Percentiles rank a stretch among this genome's conserved stretches.
Conservation (phyloP, 2,329 filamentous ascomycete species). For the Dothideomycetidae sp. region DNA sequence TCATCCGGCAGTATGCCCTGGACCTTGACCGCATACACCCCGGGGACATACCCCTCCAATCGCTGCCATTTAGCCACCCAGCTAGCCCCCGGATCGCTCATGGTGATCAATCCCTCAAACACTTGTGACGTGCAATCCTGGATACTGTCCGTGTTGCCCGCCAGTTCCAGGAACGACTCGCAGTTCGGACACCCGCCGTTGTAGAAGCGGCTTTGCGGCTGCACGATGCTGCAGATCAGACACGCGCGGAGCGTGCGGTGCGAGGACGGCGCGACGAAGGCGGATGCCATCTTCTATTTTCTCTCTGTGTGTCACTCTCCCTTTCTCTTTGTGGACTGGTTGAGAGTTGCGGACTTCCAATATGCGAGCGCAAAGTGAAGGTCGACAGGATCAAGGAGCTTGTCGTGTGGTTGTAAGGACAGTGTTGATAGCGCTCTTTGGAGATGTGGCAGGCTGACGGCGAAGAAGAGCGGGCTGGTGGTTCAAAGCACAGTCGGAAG, state of each 20-base stretch:
- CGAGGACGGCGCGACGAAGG: constrained; percentile 58
- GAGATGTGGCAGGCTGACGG: too few relatives aligned
- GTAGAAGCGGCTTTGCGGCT: constrained; percentile 67
- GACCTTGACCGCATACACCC: constrained; percentile 91
- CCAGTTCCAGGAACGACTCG: constrained; percentile 77
- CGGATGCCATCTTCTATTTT: constrained; percentile 42
- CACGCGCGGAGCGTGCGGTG: constrained; percentile 84
- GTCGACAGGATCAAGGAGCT: too few relatives aligned
- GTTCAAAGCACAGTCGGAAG: too few relatives aligned
- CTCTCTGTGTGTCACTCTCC: too few relatives aligned
- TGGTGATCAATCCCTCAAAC: constrained; percentile 80
- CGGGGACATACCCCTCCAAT: constrained; percentile 71
- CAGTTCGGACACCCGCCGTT: constrained; percentile 90
- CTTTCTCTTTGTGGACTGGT: too few relatives aligned
- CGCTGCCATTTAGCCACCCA: constrained; percentile 98
- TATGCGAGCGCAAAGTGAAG: too few relatives aligned
- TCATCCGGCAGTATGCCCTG: constrained; percentile 57
- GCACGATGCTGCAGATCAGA: constrained; percentile 96
- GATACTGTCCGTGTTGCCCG: constrained; percentile 58
- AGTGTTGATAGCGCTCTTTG: too few relatives aligned
- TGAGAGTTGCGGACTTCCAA: too few relatives aligned
- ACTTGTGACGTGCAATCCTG: constrained; percentile 91
- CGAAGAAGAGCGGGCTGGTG: too few relatives aligned
- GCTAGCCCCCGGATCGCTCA: constrained; percentile 66
- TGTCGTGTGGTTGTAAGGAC: too few relatives aligned